phyloP scores from a whole-genome alignment of 2,329 filamentous ascomycete genomes.

The Bimuria novae-zelandiae region DNA sequence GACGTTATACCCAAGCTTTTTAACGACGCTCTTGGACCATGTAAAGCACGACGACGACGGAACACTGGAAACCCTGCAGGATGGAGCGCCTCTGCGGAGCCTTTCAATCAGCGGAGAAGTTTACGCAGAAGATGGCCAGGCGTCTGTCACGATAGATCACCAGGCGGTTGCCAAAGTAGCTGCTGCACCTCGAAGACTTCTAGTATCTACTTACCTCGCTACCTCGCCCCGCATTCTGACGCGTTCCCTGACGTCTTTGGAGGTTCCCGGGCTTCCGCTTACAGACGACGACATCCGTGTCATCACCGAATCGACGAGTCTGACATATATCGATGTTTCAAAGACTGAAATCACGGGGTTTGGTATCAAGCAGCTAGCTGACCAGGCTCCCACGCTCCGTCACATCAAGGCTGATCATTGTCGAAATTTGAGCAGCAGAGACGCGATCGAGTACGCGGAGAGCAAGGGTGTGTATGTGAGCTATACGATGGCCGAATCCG shows the following conservation, averaged over 20 bases:
- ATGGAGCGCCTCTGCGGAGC: neutral
- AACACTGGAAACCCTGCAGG: neutral
- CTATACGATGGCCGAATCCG: slow-evolving; percentile 8
- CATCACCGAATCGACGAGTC: slow-evolving; percentile 21
- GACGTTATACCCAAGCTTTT: neutral
- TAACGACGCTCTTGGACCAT: neutral
- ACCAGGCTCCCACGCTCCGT: slow-evolving; percentile 30
- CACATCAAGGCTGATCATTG: slow-evolving; percentile 44
- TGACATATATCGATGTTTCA: slow-evolving; percentile 41
- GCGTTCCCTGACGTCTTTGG: slow-evolving; percentile 18
- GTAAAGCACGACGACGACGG: neutral
- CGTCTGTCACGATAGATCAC: neutral
- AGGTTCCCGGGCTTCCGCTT: slow-evolving; percentile 21
- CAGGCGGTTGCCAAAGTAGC: neutral
- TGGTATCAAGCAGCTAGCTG: slow-evolving; percentile 45
- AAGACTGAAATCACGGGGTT: slow-evolving; percentile 48
- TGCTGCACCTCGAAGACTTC: neutral
- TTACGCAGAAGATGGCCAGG: too few species aligned
- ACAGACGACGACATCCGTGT: slow-evolving; percentile 32
- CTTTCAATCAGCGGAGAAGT: neutral
- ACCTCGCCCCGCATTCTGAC: slow-evolving; percentile 32
- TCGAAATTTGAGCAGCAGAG: slow-evolving; percentile 36
- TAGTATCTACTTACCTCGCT: slow-evolving; percentile 11
- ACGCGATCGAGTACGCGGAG: slow-evolving; percentile 43
- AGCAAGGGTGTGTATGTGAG: slow-evolving; percentile 28